Percentiles rank a stretch among this genome's conserved stretches.
Evolutionary conservation across 305 asterid species (phyloP).

Genomic region (Withania somnifera): DNA sequence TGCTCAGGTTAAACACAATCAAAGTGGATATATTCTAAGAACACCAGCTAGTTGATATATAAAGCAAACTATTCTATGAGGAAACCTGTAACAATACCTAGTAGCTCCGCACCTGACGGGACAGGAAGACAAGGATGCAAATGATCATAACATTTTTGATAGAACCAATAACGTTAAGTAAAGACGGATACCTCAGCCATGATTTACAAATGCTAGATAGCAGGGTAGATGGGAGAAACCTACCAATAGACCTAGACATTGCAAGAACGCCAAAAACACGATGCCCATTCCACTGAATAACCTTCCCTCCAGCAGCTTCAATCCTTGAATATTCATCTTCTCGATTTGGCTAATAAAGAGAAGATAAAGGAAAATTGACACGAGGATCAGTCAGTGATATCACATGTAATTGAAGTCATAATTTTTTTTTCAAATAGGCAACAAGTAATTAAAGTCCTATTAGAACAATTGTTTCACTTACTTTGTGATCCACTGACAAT

Average conservation of each 20-base stretch:
- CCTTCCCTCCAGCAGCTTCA: slow-evolving; percentile 96
- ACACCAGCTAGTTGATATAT: background rate
- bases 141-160: background rate
- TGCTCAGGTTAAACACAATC: background rate
- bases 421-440: too few relatives aligned
- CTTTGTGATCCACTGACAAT: slow-evolving; percentile 83
- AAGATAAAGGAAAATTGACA: background rate
- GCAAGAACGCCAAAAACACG: slow-evolving; percentile 97
- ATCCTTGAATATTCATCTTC: slow-evolving; percentile 92
- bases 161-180: background rate
- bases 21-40: background rate
- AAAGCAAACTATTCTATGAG: background rate
- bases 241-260: slow-evolving; percentile 97
- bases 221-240: slow-evolving; percentile 12
- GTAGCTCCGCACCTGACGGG: background rate
- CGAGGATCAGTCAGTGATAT: background rate
- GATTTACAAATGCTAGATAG: background rate
- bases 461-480: slow-evolving; percentile 13
- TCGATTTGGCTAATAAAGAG: slow-evolving; percentile 60
- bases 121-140: background rate
- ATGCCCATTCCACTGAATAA: slow-evolving; percentile 95
- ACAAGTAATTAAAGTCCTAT: too few relatives aligned
- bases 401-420: too few relatives aligned
- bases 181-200: background rate
- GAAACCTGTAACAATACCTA: background rate